These are phyloP conservation scores for Gautieria morchelliformis DNA, from an alignment of 768 basidiomycete genomes.

Conservation along the genomic window DNA sequence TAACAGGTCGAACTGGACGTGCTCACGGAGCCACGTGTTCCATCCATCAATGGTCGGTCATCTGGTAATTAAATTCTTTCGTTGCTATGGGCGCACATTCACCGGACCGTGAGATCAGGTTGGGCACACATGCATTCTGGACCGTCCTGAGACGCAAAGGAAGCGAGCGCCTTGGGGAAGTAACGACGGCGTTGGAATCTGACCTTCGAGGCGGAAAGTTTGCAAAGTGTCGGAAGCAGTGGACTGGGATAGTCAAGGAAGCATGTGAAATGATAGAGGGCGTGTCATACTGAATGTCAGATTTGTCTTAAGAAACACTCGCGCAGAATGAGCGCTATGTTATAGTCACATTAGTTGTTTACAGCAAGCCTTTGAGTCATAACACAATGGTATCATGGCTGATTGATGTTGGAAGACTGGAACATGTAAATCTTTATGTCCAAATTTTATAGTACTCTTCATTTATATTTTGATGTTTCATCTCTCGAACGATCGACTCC, in stretches of 20 bases:
- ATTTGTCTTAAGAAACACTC: no score
- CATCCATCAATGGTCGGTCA: slow-evolving; percentile 40
- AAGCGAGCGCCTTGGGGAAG: slow-evolving; percentile 39
- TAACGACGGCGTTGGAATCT: slow-evolving; percentile 40
- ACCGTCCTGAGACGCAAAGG: slow-evolving; percentile 38
- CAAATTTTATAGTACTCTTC: no score
- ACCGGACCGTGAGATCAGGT: slow-evolving; percentile 34
- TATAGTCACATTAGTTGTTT: no score
- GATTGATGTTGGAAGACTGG: no score
- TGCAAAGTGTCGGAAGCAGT: slow-evolving; percentile 33
- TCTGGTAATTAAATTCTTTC: slow-evolving; percentile 39
- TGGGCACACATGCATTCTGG: slow-evolving; percentile 74
- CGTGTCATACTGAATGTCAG: no score
- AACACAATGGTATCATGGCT: no score
- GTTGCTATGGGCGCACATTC: neutral
- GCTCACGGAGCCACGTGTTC: slow-evolving; percentile 29
- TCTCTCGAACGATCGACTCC: no score
- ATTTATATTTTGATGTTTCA: no score
- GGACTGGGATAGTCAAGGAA: slow-evolving; percentile 38
- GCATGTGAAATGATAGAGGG: slow-evolving; percentile 22
- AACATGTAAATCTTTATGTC: no score
- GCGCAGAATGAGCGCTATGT: no score
- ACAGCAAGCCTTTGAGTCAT: no score
- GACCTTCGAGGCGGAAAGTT: slow-evolving; percentile 41
- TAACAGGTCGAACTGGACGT: slow-evolving; percentile 30